Evolutionary conservation across 2,329 filamentous ascomycete species (phyloP).

Genomic region (Tolypocladium sp.): DNA sequence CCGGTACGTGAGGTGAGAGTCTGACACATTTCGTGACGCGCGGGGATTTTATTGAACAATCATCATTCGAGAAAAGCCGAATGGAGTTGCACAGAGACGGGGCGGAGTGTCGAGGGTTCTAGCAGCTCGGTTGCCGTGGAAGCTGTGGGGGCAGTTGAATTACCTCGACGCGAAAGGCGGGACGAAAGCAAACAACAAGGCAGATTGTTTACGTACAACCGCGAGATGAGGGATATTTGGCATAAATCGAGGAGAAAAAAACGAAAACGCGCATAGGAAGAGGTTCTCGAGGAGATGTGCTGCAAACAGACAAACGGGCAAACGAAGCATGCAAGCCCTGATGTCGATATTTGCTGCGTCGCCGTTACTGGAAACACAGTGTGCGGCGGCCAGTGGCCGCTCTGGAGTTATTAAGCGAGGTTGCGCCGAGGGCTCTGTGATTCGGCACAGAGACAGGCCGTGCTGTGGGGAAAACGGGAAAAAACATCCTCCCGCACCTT

Average conservation of each 20-base stretch:
- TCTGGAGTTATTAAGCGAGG: background rate
- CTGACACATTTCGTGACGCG: background rate
- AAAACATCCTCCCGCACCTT: background rate
- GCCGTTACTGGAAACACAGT: background rate
- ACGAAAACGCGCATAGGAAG: background rate
- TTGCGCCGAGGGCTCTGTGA: background rate
- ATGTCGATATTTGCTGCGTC: background rate
- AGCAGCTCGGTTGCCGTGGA: slow-evolving; percentile 10
- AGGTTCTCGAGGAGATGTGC: background rate
- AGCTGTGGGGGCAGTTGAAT: slow-evolving; percentile 5
- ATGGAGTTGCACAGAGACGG: background rate
- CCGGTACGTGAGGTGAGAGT: background rate
- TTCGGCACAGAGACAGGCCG: background rate
- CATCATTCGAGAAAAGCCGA: no score
- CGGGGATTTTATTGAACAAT: background rate
- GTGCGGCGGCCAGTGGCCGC: background rate
- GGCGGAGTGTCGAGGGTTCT: background rate
- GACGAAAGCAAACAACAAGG: slow-evolving; percentile 1
- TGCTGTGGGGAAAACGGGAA: background rate
- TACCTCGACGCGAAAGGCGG: slow-evolving; percentile 1
- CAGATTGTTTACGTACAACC: background rate
- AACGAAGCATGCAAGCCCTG: background rate
- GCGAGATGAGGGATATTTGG: background rate
- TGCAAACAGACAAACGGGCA: background rate
- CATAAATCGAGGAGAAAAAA: background rate